Base-by-base conservation (phyloP, 2,329 filamentous ascomycete species). In the Talaromyces sp. region DNA sequence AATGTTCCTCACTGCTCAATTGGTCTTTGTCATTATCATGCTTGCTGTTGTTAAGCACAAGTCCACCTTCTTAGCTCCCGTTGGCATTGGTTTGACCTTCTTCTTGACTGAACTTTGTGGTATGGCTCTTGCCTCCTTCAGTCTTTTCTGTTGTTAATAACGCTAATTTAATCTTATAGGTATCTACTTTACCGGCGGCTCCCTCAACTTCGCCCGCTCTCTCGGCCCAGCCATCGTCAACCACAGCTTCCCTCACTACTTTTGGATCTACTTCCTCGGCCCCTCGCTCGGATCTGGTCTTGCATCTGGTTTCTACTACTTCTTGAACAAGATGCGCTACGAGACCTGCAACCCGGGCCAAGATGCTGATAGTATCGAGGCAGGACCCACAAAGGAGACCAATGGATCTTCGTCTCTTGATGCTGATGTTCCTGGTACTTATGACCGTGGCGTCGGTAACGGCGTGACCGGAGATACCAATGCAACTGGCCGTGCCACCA, bases 11-110 rank as follows among this genome's bases (percentile, higher is more conserved):
- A 90, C 88, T 0, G 79, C 86, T 0, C 82, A 89, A 72, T 80
- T 91, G 10, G 83, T 89, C 7, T 80, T 90, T 62, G 84, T 87
- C 2, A 85, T 90, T 34, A 85, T 88, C 74, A 89, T 91, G 85
- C 81, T 91, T 53, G 89, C 89, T 0, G 86, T 87, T 3, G 89
- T 91, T 74, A 92, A 92, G 78, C 89, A 92, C 75, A 87, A 88
- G 53, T 86, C 86, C 2, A 92, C 90, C 0, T 91, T 84, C 72
- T 78, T 92, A 1, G 90, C 90, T 0, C 90, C 90, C 0, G 78
- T 92, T 3, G 89, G 88, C 13, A 91, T 93, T 69, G 91, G 91
- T 1, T 76, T 91, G 1, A 82, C 89, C 0, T 82, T 92, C 62
- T 92, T 92, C 74, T 83, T 92, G 51, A 79, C 80, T 0, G 82